Conservation (phyloP, 139 green algal genomes). For the Astrephomene gubernaculifera region DNA sequence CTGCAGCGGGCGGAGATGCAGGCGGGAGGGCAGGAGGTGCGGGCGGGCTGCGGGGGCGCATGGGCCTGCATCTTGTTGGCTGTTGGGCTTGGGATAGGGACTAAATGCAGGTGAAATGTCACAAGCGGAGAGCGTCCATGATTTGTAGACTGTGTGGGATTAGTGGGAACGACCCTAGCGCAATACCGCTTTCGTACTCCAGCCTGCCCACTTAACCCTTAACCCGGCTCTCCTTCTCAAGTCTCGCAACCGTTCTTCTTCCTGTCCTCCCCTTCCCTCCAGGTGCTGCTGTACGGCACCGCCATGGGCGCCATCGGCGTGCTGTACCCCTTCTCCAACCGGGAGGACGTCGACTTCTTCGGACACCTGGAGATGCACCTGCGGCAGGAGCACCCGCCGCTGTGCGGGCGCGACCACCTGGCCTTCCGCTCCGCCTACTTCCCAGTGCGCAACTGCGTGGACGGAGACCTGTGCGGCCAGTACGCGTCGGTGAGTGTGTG, state of each 20-base stretch:
- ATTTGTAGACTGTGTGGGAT: too few relatives aligned
- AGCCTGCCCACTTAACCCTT: too few relatives aligned
- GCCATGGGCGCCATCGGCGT: constrained; percentile 89
- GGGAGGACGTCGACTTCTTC: constrained; percentile 98
- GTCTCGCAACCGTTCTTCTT: too few relatives aligned
- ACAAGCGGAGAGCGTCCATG: too few relatives aligned
- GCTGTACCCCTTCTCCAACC: constrained; percentile 86
- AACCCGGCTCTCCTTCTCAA: too few relatives aligned
- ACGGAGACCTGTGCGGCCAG: constrained; percentile 97
- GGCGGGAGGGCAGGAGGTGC: constrained; percentile 62
- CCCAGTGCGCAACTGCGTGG: constrained; percentile 93
- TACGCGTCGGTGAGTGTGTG: constrained; percentile 70
- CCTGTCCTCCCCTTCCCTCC: neutral
- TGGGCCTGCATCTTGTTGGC: too few relatives aligned
- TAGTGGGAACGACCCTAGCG: too few relatives aligned
- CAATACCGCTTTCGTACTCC: too few relatives aligned
- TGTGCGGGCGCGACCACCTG: constrained; percentile 94
- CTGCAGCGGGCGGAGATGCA: constrained; percentile 78
- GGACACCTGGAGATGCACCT: constrained; percentile 99
- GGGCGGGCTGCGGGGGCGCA: neutral
- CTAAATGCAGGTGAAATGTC: too few relatives aligned
- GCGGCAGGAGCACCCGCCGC: constrained; percentile 91
- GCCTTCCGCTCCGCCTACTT: constrained; percentile 93
- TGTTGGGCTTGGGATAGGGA: too few relatives aligned
- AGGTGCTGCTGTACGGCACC: constrained; percentile 87